Base-by-base conservation (phyloP, 768 basidiomycete genomes). In the Leucocoprinus sp. region DNA sequence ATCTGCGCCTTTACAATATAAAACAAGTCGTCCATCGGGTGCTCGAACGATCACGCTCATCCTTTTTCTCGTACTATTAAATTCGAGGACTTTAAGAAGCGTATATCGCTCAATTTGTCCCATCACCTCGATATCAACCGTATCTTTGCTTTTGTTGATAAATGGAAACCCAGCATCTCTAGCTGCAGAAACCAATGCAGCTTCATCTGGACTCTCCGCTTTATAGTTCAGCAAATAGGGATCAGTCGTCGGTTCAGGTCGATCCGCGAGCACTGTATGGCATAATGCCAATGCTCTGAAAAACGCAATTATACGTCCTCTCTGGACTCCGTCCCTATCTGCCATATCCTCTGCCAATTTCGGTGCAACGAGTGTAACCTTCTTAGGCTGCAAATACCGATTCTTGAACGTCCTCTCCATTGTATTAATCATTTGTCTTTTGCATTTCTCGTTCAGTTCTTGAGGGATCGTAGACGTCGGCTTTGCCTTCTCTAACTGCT, bases 1-100 rank as follows among this genome's bases (percentile, higher is more conserved):
- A 63, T 98, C 95, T 11, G 95, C 95, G n/a, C 95, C 95, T 64
- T 97, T 98, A 75, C 84, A 87, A 59, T 93, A 95, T 48, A 97
- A 65, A 21, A 93, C 68, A 50, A 96, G 67, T 54, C 72, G 70
- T 14, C 91, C 90, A 45, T 91, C 85, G 0, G 95, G 89, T 42
- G 76, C 75, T 21, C 95, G 85, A 35, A 91, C 80, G 49, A 97
- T 66, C 36, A 91, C 87, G 59, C 87, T 93, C 95, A 98, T 98
- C 47, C 95, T 74, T 68, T 98, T 99, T 51, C 95, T 71, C 37
- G 92, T 82, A 55, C 82, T 86, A 69, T 86, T 93, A 74, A 99
- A 99, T 60, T 97, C 95, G 56, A 98, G 72, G 53, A 85, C 69
- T 60, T 85, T 82, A 19, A 98, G 66, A 4, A 82, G 72, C 6